These are phyloP conservation scores for Zasmidium citrigriseum DNA, from an alignment of 2,329 filamentous ascomycete species.

Conservation along the genomic window DNA sequence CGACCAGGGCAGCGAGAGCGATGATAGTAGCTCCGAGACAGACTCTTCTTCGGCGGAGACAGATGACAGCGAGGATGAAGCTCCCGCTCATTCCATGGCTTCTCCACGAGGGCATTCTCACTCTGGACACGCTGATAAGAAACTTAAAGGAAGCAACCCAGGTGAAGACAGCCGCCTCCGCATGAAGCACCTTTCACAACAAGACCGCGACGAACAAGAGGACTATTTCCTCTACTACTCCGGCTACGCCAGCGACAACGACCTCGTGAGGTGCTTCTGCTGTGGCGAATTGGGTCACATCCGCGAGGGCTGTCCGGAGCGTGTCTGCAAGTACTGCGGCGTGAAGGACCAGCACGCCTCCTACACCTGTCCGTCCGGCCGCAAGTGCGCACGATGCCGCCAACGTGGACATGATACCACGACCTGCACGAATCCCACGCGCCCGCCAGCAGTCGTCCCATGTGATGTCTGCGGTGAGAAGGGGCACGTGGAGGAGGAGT, in stretches of 20 bases:
- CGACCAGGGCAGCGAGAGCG: slow-evolving; percentile 2
- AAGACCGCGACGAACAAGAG: slow-evolving; percentile 19
- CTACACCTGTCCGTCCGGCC: slow-evolving; percentile 1
- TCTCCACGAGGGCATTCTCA: neutral
- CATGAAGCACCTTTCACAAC: slow-evolving; percentile 11
- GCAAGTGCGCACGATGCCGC: slow-evolving; percentile 14
- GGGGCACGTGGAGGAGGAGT: slow-evolving; percentile 30
- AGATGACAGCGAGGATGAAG: slow-evolving; percentile 6
- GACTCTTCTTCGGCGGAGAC: neutral
- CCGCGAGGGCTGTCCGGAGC: slow-evolving; percentile 3
- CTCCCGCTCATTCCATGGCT: neutral
- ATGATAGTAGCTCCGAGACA: neutral
- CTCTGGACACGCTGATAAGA: neutral
- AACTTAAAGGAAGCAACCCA: neutral
- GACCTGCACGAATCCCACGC: slow-evolving; percentile 5
- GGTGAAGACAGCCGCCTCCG: slow-evolving; percentile 4
- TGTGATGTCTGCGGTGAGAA: slow-evolving; percentile 12
- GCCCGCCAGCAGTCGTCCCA: neutral
- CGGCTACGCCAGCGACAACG: slow-evolving; percentile 3
- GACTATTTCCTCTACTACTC: slow-evolving; percentile 23
- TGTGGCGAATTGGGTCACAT: slow-evolving; percentile 12
- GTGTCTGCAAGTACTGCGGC: slow-evolving; percentile 9
- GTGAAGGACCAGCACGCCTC: slow-evolving; percentile 9
- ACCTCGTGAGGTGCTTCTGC: slow-evolving; percentile 19
- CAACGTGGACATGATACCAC: slow-evolving; percentile 13